Percentiles rank a stretch among this genome's conserved stretches.
These are phyloP conservation scores for Plasmodium reichenowi DNA, from an alignment of 169 alveolate species.

Conservation along the genomic window DNA sequence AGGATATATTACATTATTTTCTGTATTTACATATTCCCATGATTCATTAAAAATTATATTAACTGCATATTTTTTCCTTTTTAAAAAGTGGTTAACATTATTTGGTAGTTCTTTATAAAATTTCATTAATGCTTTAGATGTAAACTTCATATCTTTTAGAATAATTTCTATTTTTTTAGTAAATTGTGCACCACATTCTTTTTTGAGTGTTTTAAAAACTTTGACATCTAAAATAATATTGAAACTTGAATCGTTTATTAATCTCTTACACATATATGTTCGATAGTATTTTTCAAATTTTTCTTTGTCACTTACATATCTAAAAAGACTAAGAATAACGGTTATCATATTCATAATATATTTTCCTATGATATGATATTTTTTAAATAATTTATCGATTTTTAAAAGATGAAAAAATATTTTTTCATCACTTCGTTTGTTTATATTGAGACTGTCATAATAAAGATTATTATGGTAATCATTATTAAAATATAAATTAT, in stretches of 20 bases:
- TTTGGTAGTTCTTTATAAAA: constrained; percentile 36
- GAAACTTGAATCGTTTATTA: constrained; percentile 54
- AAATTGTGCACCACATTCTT: constrained; percentile 77
- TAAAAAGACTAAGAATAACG: constrained; percentile 61
- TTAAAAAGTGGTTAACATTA: constrained; percentile 18
- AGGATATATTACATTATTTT: constrained; percentile 38
- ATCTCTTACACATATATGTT: constrained; percentile 62
- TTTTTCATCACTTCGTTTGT: neutral
- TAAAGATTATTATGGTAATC: neutral
- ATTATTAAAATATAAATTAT: neutral
- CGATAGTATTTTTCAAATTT: constrained; percentile 69
- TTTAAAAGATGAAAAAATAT: neutral
- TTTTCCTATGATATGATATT: constrained; percentile 52
- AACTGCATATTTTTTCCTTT: constrained; percentile 33
- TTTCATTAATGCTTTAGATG: constrained; percentile 30
- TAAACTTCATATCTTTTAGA: constrained; percentile 54
- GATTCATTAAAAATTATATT: constrained; percentile 55
- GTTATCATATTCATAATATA: constrained; percentile 48
- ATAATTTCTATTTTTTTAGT: constrained; percentile 74
- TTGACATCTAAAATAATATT: constrained; percentile 56
- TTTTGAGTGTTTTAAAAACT: constrained; percentile 69
- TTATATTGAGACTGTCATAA: neutral
- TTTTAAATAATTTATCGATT: constrained; percentile 41
- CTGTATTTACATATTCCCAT: constrained; percentile 59
- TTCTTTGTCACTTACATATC: constrained; percentile 73